Evolutionary conservation across 345 rosid species (phyloP), one percentile per base, ranked within the genome.

Genomic region (Brassica napus): DNA sequence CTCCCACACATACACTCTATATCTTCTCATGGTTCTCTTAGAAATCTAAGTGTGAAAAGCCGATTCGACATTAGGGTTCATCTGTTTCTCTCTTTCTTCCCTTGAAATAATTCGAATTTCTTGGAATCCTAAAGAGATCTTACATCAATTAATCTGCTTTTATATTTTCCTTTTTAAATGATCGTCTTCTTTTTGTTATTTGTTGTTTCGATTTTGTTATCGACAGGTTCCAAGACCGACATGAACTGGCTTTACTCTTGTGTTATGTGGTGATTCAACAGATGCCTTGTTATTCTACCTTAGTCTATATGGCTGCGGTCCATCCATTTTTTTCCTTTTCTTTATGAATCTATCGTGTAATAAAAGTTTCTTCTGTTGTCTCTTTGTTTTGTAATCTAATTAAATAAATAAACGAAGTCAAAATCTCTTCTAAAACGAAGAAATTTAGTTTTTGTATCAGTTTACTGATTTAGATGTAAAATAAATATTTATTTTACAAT

Each of bases 161-260:
- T 52, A 23, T 47, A 65, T 67, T 65, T 76, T 8, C 78, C 83
- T 44, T 58, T 44, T 34, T 59, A 18, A 59, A 28, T 21, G 4
- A 24, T 44, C 4, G 15, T 42, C 7, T 28, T 60, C 24, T 6
- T 2, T 39, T 65, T 58, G 73, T 75, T 58, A 75, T 65, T 15
- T 80, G 61, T 42, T 69, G 30, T 69, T 55, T 70, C 66, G 12
- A 73, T 76, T 59, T 76, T 47, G 81, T 24, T 66, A 76, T 81
- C 23, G 65, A 54, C 92, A 91, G 98, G 92, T 94, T 87, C 86
- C 94, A 69, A 91, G 91, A 86, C 79, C 85, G 75, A 83, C 89
- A 81, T 91, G 84, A 86, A 79, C 72, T 82, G 85, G 86, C 74
- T 59, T 79, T 64, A 52, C 71, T 78, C 65, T 42, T 65, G 30